These are phyloP conservation scores for Phytophthora ramorum DNA, from an alignment of 352 stramenopile species.

Conservation along the genomic window DNA sequence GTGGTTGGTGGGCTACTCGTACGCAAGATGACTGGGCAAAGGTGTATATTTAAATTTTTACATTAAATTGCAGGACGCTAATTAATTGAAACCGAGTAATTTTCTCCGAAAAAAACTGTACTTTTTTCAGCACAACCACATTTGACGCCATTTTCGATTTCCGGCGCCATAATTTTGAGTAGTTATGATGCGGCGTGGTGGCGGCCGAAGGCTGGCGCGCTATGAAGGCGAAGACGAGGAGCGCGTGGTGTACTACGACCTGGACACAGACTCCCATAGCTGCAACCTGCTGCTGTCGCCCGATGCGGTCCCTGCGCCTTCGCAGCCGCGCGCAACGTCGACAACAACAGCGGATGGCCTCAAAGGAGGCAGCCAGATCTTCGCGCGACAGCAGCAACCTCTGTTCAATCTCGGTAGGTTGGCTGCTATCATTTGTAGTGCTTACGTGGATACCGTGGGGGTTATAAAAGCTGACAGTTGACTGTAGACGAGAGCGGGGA, in stretches of 20 bases:
- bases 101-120: no score
- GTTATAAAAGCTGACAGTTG: conserved; percentile 2
- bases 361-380: conserved; percentile 44
- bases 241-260: conserved; percentile 68
- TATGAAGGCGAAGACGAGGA: conserved; percentile 46
- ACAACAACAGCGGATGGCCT: background rate
- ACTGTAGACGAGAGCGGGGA: conserved; percentile 43
- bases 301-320: conserved; percentile 9
- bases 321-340: background rate
- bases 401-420: conserved; percentile 51
- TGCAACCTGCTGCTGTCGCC: conserved; percentile 30
- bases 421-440: background rate
- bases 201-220: conserved; percentile 3
- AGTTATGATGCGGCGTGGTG: conserved; percentile 6
- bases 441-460: background rate
- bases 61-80: no score
- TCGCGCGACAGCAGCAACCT: conserved; percentile 37
- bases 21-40: no score
- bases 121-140: background rate
- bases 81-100: no score
- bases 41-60: no score
- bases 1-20: no score
- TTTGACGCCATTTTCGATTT: background rate
- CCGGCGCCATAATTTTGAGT: no score
- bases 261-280: conserved; percentile 43